These are phyloP conservation scores for Russula abietina DNA, from an alignment of 768 basidiomycete genomes.

Conservation along the genomic window DNA sequence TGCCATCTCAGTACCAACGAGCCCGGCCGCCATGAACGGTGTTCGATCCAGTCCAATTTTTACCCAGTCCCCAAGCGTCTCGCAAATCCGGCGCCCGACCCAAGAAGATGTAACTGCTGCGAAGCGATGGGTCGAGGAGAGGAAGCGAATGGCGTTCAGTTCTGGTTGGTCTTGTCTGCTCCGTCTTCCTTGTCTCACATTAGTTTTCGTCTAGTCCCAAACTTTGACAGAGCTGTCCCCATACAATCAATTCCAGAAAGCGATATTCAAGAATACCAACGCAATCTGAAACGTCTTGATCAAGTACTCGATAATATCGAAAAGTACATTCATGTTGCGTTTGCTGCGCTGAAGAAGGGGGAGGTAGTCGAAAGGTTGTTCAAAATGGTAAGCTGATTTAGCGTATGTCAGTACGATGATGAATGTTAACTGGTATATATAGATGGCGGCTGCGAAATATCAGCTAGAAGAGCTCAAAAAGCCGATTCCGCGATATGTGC, in stretches of 20 bases:
- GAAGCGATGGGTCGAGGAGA: constrained; percentile 9
- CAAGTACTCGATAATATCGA: constrained; percentile 4
- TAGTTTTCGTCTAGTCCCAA: neutral
- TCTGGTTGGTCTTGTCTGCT: neutral
- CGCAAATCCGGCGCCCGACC: neutral
- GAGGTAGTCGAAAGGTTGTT: constrained; percentile 6
- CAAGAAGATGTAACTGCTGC: neutral
- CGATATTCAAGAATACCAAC: constrained; percentile 11
- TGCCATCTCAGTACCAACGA: neutral
- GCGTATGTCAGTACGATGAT: neutral
- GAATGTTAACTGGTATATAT: neutral
- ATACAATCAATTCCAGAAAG: neutral
- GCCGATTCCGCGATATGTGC: constrained; percentile 14
- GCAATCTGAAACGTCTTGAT: constrained; percentile 17
- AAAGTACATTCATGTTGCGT: constrained; percentile 13
- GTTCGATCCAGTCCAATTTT: neutral
- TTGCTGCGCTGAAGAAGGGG: constrained; percentile 5
- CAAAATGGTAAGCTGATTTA: constrained; percentile 5
- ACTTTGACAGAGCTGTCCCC: neutral
- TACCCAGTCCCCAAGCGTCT: neutral
- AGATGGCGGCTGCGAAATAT: constrained; percentile 14
- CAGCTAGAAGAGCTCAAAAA: constrained; percentile 17
- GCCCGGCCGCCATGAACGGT: neutral
- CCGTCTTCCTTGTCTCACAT: neutral
- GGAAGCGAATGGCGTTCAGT: neutral